Base-by-base conservation (phyloP, 371 early-diverging fungal genomes). In the Rhizomucor miehei region DNA sequence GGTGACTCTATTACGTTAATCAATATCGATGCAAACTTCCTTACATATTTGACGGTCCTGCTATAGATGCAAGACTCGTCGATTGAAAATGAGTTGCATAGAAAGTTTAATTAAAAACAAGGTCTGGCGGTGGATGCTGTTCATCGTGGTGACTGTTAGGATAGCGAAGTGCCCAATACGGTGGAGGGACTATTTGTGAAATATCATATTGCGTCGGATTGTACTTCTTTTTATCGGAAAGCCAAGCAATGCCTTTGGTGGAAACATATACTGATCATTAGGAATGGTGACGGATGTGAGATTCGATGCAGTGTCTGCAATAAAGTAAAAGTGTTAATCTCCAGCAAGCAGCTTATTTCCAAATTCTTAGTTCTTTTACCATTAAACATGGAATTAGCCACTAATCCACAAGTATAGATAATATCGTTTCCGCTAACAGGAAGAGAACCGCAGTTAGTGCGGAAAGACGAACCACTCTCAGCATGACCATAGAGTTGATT, bases 401-500 rank as follows among this genome's bases (percentile, higher is more conserved):
- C 90, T 48, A 94, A 74, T 0, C 98, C 98, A 60, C 95, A 95
- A 17, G 98, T 97, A 68, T 95, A 98, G 56, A 86, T 86, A 17
- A 80, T 71, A 50, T 70, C 66, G 20, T 59, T 67, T 36, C 54
- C 67, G 13, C 55, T 65, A 1, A 78, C 66, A 36, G 77, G 66
- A n/a, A 75, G 46, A 48, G 66, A 68, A 1, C 69, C 67, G 37
- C 62, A 54, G 13, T 38, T 38, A 1, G 73, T 69, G 13, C 70
- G 75, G 1, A 49, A n/a, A 1, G 46, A 38, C 4, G 63, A 59
- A 24, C 78, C 60, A 8, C 51, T 61, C 44, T 83, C 78, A n/a
- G n/a, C n/a, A n/a, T n/a, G n/a, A 23, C 95, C 95, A 52, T 76
- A 67, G 12, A 95, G 75, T 66, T 96, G 96, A 44, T 80, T 78